Base-by-base conservation (phyloP, 2,329 filamentous ascomycete species). In the Neobulgaria alba region DNA sequence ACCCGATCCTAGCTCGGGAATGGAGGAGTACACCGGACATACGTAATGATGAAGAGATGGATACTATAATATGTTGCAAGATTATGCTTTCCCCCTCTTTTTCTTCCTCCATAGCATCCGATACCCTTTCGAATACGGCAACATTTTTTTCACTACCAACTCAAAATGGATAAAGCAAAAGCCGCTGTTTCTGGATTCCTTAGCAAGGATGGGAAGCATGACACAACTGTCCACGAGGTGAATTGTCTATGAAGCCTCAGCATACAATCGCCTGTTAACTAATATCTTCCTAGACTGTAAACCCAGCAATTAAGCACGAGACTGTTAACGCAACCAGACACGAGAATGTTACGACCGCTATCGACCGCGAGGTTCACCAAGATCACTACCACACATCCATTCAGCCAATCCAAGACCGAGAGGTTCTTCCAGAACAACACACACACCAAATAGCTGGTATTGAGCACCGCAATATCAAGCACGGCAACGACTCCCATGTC, bases 331-430 rank as follows among this genome's bases (percentile, higher is more conserved):
- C 72, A 32, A 69, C 73, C n/a, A 61, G 70, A 30, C 78, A 82
- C 41, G 77, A 85, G 55, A 62, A 79, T n/a, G 52, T 75, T 8
- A 69, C 66, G 15, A 79, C 74, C 1, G 80, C 77, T 5, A 60
- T 85, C 18, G 77, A 85, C 56, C 74, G 73, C 50, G 81, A 85
- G 52, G 65, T 84, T 3, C 79, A 85, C 56, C 80, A 84, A 57
- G 76, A 85, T 44, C 81, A 85, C 53, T 77, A 83, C 58, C 79
- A 85, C 59, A 82, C 77, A 34, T 77, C 76, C 0, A 64, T 85
- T 1, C 81, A 85, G 61, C 81, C 81, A 0, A 63, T 86, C 17
- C 42, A 65, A 14, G 66, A 76, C 51, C 62, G 68, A 48, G 74
- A 74, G 54, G 67, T 67, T 8, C 60, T 55, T 0, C 75, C 79